These are phyloP conservation scores for Trametes gibbosa DNA, from an alignment of 768 basidiomycete genomes.

Conservation along the genomic window DNA sequence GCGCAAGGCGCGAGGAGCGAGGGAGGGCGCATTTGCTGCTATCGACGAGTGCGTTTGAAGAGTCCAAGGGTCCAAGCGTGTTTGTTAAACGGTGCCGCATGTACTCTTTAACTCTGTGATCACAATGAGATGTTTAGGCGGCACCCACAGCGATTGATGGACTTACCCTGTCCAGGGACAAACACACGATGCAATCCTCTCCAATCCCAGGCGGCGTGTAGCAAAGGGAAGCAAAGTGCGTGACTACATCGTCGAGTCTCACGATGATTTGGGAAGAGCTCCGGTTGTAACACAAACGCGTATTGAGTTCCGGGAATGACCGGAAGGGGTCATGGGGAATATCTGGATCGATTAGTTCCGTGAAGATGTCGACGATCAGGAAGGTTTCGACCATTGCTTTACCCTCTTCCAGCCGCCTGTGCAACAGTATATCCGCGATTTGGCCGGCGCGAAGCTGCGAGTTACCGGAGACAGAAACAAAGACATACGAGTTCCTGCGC, in stretches of 20 bases:
- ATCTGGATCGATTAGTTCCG: background rate
- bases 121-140: background rate
- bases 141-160: background rate
- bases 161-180: constrained; percentile 1
- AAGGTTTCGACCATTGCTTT: background rate
- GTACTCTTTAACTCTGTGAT: background rate
- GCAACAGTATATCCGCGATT: background rate
- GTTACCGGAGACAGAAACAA: background rate
- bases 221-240: background rate
- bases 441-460: background rate
- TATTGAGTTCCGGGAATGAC: background rate
- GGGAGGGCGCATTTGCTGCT: too few species aligned
- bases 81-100: too few species aligned
- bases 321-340: background rate
- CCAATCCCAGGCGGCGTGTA: background rate
- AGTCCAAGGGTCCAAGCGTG: too few species aligned
- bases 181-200: background rate
- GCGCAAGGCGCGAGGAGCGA: too few species aligned
- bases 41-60: too few species aligned
- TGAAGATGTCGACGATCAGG: background rate
- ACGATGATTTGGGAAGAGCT: background rate
- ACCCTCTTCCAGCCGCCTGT: background rate
- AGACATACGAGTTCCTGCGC: background rate
- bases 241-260: background rate
- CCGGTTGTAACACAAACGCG: background rate